A percentile compares a stretch with the other conserved stretches of the same genome.
Evolutionary conservation across 306 rosid species (phyloP).

Genomic region (Quercus rubra): DNA sequence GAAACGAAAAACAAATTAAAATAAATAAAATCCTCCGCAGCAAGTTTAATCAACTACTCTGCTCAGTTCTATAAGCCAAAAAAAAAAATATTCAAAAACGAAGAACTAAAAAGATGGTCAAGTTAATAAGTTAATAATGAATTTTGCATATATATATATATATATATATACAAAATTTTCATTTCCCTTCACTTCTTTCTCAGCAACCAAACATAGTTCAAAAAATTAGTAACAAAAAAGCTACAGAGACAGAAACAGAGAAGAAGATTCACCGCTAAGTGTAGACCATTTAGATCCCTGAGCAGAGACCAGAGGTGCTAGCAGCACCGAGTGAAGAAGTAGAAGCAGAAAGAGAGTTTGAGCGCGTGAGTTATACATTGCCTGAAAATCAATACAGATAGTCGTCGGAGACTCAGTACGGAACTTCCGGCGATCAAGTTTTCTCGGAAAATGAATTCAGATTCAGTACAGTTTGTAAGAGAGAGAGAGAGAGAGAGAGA

Average conservation of each 20-base stretch:
- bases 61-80: neutral
- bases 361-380: conserved; percentile 64
- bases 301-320: conserved; percentile 52
- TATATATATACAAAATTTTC: too few species aligned
- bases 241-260: neutral
- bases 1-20: too few species aligned
- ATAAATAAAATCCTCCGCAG: neutral
- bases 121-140: too few species aligned
- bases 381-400: neutral
- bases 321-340: conserved; percentile 27
- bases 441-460: too few species aligned
- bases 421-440: conserved; percentile 1
- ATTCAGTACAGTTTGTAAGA: too few species aligned
- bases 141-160: too few species aligned
- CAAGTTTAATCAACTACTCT: neutral
- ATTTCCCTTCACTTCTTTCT: too few species aligned
- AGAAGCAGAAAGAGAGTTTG: conserved; percentile 37
- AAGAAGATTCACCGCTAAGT: conserved; percentile 42
- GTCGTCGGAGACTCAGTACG: too few species aligned
- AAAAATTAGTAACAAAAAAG: neutral
- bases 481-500: too few species aligned
- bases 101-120: too few species aligned
- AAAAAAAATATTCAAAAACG: too few species aligned
- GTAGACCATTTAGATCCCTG: conserved; percentile 81
- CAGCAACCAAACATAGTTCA: too few species aligned